Percentiles rank a stretch among this genome's conserved stretches.
Conservation (phyloP, 1,284 basidiomycete genomes). For the Thelephora terrestris region DNA sequence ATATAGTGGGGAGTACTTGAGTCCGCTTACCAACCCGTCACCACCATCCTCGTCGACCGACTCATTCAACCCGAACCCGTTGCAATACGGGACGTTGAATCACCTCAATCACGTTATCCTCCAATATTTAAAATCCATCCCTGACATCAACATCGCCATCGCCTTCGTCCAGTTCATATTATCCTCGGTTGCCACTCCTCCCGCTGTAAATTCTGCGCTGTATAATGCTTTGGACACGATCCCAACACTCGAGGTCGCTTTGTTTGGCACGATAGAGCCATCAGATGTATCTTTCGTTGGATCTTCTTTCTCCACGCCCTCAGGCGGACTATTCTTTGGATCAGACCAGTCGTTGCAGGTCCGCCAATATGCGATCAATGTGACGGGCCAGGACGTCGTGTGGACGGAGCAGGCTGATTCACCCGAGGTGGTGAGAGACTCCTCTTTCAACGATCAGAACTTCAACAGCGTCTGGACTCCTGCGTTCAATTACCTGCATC, state of each 20-base stretch:
- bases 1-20: conserved; percentile 39
- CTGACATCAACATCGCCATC: conserved; percentile 33
- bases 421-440: conserved; percentile 38
- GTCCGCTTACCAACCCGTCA: conserved; percentile 29
- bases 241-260: conserved; percentile 47
- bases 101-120: conserved; percentile 48
- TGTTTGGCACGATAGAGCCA: conserved; percentile 44
- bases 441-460: conserved; percentile 27
- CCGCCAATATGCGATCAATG: conserved; percentile 44
- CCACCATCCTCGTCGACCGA: conserved; percentile 20
- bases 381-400: conserved; percentile 25
- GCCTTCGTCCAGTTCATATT: conserved; percentile 42
- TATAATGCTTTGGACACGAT: conserved; percentile 32
- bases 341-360: conserved; percentile 36
- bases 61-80: conserved; percentile 33
- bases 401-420: conserved; percentile 48
- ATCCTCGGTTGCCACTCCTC: conserved; percentile 29
- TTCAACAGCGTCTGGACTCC: conserved; percentile 44
- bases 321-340: conserved; percentile 48
- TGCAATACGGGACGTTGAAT: conserved; percentile 42
- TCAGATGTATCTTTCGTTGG: conserved; percentile 36
- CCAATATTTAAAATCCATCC: conserved; percentile 44
- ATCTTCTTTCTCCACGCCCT: conserved; percentile 44
- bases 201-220: conserved; percentile 29
- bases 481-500: conserved; percentile 29